Conservation (phyloP, 306 rosid species). For the Leucaena leucocephala region DNA sequence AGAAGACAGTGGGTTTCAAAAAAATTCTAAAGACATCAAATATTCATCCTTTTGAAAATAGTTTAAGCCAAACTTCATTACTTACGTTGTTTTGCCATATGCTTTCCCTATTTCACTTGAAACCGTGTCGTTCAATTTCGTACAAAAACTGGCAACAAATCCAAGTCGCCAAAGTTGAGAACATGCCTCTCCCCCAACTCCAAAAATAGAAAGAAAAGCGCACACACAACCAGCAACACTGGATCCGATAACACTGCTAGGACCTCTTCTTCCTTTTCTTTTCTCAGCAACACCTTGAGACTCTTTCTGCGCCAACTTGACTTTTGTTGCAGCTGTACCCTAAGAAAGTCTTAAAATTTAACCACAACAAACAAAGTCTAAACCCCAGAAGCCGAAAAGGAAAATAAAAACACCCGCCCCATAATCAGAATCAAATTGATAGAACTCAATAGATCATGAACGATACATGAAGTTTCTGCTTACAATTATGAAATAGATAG, state of each 20-base stretch:
- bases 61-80: constrained; percentile 14
- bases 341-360: constrained; percentile 44
- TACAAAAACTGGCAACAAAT: constrained; percentile 93
- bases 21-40: background rate
- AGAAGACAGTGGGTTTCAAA: background rate
- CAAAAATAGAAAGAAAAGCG: constrained; percentile 70
- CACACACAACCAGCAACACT: constrained; percentile 96
- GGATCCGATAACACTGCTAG: constrained; percentile 92
- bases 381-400: constrained; percentile 22
- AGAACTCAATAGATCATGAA: constrained; percentile 10
- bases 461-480: background rate
- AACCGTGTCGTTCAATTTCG: constrained; percentile 94
- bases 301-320: constrained; percentile 88
- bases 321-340: constrained; percentile 96
- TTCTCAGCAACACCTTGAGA: constrained; percentile 96
- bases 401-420: background rate
- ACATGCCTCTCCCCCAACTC: constrained; percentile 71
- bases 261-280: constrained; percentile 96
- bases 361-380: constrained; percentile 33
- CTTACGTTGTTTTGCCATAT: constrained; percentile 91
- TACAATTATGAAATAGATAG: constrained; percentile 75
- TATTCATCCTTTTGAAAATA: background rate
- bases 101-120: constrained; percentile 99
- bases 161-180: constrained; percentile 82
- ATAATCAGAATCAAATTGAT: constrained; percentile 22